These are phyloP conservation scores for Knoxia roxburghii DNA, from an alignment of 257 asterid species.

Conservation along the genomic window DNA sequence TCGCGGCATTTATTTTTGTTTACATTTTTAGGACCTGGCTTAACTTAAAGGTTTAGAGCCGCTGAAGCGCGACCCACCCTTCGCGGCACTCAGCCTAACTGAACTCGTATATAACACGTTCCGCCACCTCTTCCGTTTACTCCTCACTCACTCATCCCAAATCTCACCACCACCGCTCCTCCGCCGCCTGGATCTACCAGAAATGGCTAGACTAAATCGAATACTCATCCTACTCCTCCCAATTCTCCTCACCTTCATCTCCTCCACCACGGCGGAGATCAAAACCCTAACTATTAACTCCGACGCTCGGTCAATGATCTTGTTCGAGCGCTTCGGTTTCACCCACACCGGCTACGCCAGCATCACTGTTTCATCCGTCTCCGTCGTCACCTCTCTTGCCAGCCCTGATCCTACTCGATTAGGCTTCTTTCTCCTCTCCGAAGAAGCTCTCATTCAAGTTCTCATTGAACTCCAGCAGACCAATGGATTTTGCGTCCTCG, in stretches of 20 bases:
- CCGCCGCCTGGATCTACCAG: neutral
- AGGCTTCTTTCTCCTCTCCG: slow-evolving; percentile 81
- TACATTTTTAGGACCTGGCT: no score
- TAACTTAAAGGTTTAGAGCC: no score
- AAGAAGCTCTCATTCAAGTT: slow-evolving; percentile 78
- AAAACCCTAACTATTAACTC: slow-evolving; percentile 59
- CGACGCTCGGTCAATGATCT: slow-evolving; percentile 80
- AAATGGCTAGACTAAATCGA: slow-evolving; percentile 51
- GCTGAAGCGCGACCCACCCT: no score
- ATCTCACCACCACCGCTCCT: neutral
- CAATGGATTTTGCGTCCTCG: slow-evolving; percentile 74
- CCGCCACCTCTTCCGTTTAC: neutral
- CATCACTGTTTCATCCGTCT: slow-evolving; percentile 63
- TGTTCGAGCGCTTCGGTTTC: slow-evolving; percentile 89
- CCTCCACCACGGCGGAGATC: slow-evolving; percentile 60
- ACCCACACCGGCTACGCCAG: slow-evolving; percentile 80
- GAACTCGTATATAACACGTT: neutral
- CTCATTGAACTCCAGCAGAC: slow-evolving; percentile 68
- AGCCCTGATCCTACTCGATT: slow-evolving; percentile 55
- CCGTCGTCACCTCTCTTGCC: slow-evolving; percentile 49
- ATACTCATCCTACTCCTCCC: slow-evolving; percentile 35
- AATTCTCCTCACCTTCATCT: slow-evolving; percentile 31
- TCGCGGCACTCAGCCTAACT: no score
- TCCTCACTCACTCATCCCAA: neutral
- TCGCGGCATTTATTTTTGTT: no score